Conservation (phyloP, 2,329 filamentous ascomycete species). For the Cytospora leucostoma region DNA sequence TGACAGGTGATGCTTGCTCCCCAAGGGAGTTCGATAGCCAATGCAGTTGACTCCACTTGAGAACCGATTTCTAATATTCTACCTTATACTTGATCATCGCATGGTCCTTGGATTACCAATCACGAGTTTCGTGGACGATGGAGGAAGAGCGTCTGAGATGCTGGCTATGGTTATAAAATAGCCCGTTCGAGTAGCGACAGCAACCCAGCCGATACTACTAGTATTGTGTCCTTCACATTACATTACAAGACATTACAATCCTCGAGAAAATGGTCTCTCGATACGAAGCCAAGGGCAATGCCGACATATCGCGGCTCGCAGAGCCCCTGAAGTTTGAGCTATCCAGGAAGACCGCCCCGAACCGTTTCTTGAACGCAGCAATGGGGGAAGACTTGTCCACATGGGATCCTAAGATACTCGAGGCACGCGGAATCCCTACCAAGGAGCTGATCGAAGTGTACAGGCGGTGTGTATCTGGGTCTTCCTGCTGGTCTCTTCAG, state of each 20-base stretch:
- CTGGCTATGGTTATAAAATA: background rate
- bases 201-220: background rate
- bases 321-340: slow-evolving; percentile 43
- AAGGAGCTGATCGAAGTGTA: slow-evolving; percentile 55
- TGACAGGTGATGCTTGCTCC: background rate
- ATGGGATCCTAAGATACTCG: slow-evolving; percentile 60
- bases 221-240: background rate
- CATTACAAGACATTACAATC: background rate
- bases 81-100: background rate
- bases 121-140: background rate
- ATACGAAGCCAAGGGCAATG: background rate
- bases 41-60: too few relatives aligned
- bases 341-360: slow-evolving; percentile 57
- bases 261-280: background rate
- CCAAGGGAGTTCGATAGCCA: background rate
- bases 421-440: slow-evolving; percentile 50
- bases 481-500: background rate
- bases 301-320: background rate
- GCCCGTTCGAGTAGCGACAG: background rate
- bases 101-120: background rate
- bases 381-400: slow-evolving; percentile 66
- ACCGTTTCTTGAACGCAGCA: slow-evolving; percentile 65
- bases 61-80: background rate
- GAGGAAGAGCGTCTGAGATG: background rate
- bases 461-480: slow-evolving; percentile 37